Evolutionary conservation across 2,329 filamentous ascomycete species (phyloP).

Genomic region (Zymoseptoria crescenta): DNA sequence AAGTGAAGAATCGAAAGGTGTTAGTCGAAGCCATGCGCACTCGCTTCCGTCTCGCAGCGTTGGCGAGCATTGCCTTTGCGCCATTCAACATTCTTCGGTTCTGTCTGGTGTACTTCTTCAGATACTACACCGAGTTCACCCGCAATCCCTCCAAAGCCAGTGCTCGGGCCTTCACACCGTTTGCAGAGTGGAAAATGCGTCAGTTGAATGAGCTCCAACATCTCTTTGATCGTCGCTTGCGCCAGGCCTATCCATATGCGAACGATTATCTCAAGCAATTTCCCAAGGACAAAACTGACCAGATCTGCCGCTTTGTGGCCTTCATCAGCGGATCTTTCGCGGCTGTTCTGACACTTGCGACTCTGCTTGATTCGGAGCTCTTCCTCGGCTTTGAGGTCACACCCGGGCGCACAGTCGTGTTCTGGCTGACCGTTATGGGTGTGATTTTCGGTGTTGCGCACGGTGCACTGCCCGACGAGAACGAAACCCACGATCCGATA

Average conservation of each 20-base stretch:
- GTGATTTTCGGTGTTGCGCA: conserved; percentile 76
- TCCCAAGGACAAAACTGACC: conserved; percentile 86
- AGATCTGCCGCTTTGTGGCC: conserved; percentile 72
- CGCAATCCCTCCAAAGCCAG: conserved; percentile 82
- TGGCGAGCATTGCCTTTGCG: conserved; percentile 78
- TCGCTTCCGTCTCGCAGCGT: conserved; percentile 72
- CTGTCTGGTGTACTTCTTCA: conserved; percentile 83
- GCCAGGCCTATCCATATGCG: conserved; percentile 92
- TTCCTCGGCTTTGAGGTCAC: conserved; percentile 91
- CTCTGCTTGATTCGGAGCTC: conserved; percentile 81
- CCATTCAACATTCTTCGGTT: conserved; percentile 84
- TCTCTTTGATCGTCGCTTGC: conserved; percentile 78
- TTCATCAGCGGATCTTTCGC: conserved; percentile 83
- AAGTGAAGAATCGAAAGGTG: conserved; percentile 68
- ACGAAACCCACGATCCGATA: conserved; percentile 83
- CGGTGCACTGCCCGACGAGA: conserved; percentile 75
- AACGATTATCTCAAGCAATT: conserved; percentile 92
- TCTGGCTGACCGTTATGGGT: conserved; percentile 78
- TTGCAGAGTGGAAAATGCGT: conserved; percentile 96
- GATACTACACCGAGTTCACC: conserved; percentile 95
- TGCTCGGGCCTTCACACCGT: conserved; percentile 82
- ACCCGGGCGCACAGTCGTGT: conserved; percentile 76
- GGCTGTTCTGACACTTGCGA: conserved; percentile 74
- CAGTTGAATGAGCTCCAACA: conserved; percentile 97
- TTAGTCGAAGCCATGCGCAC: conserved; percentile 70